These are phyloP conservation scores for Coniochaeta prunicola DNA, from an alignment of 2,329 filamentous ascomycete genomes.

Conservation along the genomic window DNA sequence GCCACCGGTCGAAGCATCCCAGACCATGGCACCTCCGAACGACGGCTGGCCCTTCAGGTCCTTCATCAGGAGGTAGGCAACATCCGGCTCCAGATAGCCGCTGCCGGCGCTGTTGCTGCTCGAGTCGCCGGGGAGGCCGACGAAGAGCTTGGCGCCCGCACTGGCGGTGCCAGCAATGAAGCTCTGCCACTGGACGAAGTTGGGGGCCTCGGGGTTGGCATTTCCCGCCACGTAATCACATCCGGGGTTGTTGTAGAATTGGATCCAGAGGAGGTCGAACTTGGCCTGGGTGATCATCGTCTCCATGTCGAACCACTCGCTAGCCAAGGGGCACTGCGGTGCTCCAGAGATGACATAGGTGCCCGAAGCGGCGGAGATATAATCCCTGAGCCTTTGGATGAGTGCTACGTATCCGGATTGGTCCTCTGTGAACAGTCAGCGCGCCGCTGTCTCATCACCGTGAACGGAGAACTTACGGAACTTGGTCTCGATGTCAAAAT, in stretches of 20 bases:
- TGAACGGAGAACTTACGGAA: no score
- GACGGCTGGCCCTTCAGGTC: constrained; percentile 14
- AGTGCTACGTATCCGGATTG: constrained; percentile 18
- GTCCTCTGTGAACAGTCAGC: no score
- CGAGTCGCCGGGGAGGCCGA: constrained; percentile 26
- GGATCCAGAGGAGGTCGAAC: constrained; percentile 36
- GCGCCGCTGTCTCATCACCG: no score
- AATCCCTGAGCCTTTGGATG: constrained; percentile 17
- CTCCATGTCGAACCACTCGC: constrained; percentile 33
- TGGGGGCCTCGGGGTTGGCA: constrained; percentile 20
- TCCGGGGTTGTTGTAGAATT: constrained; percentile 40
- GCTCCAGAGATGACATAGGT: constrained; percentile 37
- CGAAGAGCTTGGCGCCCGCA: constrained; percentile 26
- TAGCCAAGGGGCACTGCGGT: constrained; percentile 33
- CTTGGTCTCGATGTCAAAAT: constrained; percentile 39
- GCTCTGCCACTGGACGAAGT: constrained; percentile 27
- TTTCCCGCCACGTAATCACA: constrained; percentile 25
- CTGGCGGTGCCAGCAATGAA: constrained; percentile 23
- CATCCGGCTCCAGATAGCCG: constrained; percentile 18
- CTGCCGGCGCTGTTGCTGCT: constrained; percentile 10
- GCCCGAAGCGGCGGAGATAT: constrained; percentile 7
- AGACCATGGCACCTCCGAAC: constrained; percentile 27
- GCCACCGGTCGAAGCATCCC: constrained; percentile 20
- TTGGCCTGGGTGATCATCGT: constrained; percentile 27
- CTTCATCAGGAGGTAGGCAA: constrained; percentile 14